Percentiles rank a stretch among this genome's conserved stretches.
phyloP scores from a whole-genome alignment of 768 basidiomycete genomes.

The Glaciozyma martinii region DNA sequence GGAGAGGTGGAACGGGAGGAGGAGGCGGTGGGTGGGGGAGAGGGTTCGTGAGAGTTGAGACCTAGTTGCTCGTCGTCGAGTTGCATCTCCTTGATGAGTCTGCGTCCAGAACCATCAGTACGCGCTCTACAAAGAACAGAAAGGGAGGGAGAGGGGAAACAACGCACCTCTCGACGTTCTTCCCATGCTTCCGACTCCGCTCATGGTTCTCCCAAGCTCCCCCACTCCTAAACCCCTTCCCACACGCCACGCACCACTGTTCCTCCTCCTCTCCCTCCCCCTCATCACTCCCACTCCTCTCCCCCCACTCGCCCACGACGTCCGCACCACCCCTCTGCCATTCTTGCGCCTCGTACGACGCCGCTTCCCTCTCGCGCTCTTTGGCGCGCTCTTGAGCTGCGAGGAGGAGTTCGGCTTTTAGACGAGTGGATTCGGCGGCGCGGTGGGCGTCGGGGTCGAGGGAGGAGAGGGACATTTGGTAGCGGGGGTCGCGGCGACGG shows the following conservation, averaged over 20 bases:
- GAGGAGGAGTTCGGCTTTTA: constrained; percentile 39
- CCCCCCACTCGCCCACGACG: constrained; percentile 60
- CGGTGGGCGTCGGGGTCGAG: constrained; percentile 40
- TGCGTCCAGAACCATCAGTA: constrained; percentile 16
- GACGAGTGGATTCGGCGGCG: constrained; percentile 35
- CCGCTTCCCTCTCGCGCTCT: constrained; percentile 38
- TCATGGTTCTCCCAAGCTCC: constrained; percentile 96
- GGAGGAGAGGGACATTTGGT: constrained; percentile 34
- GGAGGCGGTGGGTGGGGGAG: constrained; percentile 7
- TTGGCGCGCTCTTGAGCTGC: constrained; percentile 37
- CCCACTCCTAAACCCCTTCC: constrained; percentile 79
- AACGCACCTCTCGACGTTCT: constrained; percentile 61
- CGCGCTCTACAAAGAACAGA: not conserved
- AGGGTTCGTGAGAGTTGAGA: constrained; percentile 37
- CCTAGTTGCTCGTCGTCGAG: constrained; percentile 62
- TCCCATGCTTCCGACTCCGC: constrained; percentile 84
- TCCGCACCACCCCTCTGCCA: constrained; percentile 63
- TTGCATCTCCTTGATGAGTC: constrained; percentile 65
- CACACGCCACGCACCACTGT: constrained; percentile 93
- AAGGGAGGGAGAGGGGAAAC: not conserved
- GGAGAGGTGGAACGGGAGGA: constrained; percentile 5
- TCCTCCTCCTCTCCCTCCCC: constrained; percentile 49
- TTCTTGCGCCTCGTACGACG: constrained; percentile 66
- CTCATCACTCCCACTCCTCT: constrained; percentile 27
- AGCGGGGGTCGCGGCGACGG: constrained; percentile 31